These are phyloP conservation scores for Przewalskia tangutica DNA, from an alignment of 257 asterid species.

Conservation along the genomic window DNA sequence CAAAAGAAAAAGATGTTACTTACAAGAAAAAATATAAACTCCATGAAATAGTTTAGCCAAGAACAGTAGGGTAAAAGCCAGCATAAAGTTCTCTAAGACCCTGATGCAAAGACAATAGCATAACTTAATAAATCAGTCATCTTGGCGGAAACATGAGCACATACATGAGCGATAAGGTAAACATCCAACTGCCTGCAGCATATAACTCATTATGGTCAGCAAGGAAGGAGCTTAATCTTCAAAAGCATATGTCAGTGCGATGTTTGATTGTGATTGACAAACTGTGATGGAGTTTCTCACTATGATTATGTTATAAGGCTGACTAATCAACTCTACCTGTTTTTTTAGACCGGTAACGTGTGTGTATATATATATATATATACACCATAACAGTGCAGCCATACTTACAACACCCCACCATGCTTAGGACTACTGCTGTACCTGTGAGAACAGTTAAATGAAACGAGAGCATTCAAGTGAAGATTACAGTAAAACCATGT, in stretches of 20 bases:
- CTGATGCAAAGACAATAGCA: conserved; percentile 30
- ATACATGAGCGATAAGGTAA: background rate
- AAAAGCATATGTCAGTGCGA: background rate
- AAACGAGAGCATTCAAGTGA: background rate
- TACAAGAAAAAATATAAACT: conserved; percentile 93
- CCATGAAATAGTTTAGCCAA: conserved; percentile 96
- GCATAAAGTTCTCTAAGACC: conserved; percentile 87
- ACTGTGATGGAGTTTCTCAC: background rate
- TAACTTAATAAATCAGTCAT: background rate
- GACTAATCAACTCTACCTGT: background rate
- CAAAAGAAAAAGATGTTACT: conserved; percentile 14
- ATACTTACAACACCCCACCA: no score
- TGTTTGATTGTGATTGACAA: background rate
- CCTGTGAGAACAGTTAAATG: background rate
- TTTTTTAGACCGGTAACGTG: no score
- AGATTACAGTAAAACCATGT: background rate
- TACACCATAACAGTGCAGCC: no score
- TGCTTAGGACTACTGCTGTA: no score
- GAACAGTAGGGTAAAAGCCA: conserved; percentile 94
- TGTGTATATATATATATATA: no score
- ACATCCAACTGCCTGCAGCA: background rate
- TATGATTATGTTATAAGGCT: background rate
- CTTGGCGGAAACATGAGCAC: background rate
- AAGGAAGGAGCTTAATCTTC: background rate
- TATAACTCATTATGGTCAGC: background rate